phyloP scores from a whole-genome alignment of 2,329 filamentous ascomycete genomes.

The Arachnomyces sp. region DNA sequence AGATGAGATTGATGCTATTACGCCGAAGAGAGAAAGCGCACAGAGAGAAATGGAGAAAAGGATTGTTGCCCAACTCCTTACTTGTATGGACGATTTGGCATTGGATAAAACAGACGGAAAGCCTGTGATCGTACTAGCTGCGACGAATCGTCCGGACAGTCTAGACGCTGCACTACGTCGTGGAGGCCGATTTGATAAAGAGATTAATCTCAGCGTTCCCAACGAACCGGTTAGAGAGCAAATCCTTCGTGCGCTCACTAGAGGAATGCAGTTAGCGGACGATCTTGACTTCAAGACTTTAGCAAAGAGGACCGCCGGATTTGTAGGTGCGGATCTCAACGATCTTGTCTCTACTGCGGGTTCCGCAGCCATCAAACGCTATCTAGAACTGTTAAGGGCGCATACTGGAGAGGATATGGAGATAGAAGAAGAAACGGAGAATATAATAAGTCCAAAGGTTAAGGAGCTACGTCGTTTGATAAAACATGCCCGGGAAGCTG shows the following conservation, averaged over 20 bases:
- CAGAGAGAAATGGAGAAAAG: conserved; percentile 85
- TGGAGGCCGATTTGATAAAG: conserved; percentile 70
- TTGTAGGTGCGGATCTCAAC: conserved; percentile 82
- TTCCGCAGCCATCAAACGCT: conserved; percentile 56
- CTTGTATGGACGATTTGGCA: conserved; percentile 77
- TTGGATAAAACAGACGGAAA: conserved; percentile 65
- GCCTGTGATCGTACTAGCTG: conserved; percentile 81
- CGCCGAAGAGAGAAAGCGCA: conserved; percentile 73
- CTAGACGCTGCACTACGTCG: conserved; percentile 70
- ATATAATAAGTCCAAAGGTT: conserved; percentile 32
- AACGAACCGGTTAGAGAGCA: conserved; percentile 68
- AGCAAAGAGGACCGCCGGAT: conserved; percentile 81
- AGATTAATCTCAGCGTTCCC: conserved; percentile 81
- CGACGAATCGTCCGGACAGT: conserved; percentile 81
- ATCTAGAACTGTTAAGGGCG: conserved; percentile 46
- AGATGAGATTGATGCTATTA: conserved; percentile 86
- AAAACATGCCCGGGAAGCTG: conserved; percentile 45
- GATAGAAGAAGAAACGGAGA: conserved; percentile 34
- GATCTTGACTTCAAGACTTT: conserved; percentile 68
- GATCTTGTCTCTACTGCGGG: conserved; percentile 61
- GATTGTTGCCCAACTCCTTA: conserved; percentile 73
- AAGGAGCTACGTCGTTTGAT: conserved; percentile 46
- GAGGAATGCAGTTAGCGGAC: conserved; percentile 55
- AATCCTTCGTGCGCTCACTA: conserved; percentile 68
- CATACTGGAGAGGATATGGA: conserved; percentile 46